Evolutionary conservation across 306 rosid species (phyloP).

Genomic region (Trichosanthes cucumerina): DNA sequence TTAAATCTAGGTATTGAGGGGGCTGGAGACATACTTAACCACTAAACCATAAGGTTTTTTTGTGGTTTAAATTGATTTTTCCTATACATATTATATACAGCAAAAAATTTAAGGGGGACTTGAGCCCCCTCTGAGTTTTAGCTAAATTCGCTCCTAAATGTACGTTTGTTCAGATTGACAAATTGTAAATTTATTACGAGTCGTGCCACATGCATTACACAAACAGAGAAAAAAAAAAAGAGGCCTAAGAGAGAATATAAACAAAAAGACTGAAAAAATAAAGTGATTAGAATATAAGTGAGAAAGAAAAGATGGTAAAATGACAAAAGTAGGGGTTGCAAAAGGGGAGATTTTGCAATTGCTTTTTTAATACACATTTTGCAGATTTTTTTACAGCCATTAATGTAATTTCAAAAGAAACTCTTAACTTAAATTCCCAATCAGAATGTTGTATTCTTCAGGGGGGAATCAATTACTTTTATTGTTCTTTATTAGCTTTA

Average conservation of each 20-base stretch:
- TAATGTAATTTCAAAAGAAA: background rate
- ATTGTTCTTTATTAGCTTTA: background rate
- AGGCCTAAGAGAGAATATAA: background rate
- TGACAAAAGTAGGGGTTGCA: constrained; percentile 1
- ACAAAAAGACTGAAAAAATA: background rate
- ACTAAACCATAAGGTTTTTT: too few relatives aligned
- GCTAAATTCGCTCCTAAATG: too few relatives aligned
- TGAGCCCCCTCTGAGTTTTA: too few relatives aligned
- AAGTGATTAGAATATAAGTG: constrained; percentile 6
- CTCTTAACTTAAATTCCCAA: background rate
- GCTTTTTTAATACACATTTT: background rate
- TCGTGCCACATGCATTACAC: background rate
- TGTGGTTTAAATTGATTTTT: too few relatives aligned
- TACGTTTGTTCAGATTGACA: background rate
- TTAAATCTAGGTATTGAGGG: too few relatives aligned
- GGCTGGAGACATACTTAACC: too few relatives aligned
- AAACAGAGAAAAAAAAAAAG: background rate
- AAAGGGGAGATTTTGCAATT: background rate
- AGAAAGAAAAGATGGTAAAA: background rate
- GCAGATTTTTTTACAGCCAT: background rate
- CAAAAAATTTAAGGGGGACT: too few relatives aligned
- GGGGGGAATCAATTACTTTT: background rate
- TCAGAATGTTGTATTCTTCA: background rate
- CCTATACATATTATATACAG: too few relatives aligned
- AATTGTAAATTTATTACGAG: background rate